phyloP scores from a whole-genome alignment of 148 eudicot species.

The Silene latifolia region DNA sequence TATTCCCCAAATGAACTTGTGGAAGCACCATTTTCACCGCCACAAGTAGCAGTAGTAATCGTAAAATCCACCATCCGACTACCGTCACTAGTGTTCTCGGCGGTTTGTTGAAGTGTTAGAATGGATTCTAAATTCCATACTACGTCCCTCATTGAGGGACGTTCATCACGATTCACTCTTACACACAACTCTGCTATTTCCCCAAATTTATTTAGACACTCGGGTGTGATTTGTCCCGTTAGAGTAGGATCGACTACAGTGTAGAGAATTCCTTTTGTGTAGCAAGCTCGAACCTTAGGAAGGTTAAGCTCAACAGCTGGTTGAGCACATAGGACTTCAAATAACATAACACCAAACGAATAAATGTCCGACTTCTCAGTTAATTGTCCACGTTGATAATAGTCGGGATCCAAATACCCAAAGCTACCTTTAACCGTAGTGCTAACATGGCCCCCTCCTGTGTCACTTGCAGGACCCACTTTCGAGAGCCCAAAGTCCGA shows the following conservation, averaged over 20 bases:
- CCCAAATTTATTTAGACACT: constrained; percentile 36
- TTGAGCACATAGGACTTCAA: too few relatives aligned
- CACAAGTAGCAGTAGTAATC: too few relatives aligned
- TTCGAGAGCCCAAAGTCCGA: too few relatives aligned
- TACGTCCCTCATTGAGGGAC: constrained; percentile 46
- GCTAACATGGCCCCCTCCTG: too few relatives aligned
- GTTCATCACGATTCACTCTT: constrained; percentile 21
- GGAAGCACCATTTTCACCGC: neutral
- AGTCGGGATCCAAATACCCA: too few relatives aligned
- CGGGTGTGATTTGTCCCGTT: constrained; percentile 35
- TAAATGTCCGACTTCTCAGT: too few relatives aligned
- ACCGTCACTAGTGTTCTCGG: neutral
- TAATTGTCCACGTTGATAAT: too few relatives aligned
- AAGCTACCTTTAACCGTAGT: too few relatives aligned
- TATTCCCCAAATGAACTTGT: neutral
- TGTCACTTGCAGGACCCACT: too few relatives aligned
- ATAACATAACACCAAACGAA: too few relatives aligned
- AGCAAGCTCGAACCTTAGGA: constrained; percentile 25
- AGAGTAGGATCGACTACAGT: constrained; percentile 38
- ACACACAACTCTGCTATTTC: constrained; percentile 39
- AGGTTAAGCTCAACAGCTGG: constrained; percentile 19
- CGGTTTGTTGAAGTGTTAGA: constrained; percentile 33
- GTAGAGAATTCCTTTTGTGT: constrained; percentile 27
- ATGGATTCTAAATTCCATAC: constrained; percentile 42
- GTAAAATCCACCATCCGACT: too few relatives aligned